Base-by-base conservation (phyloP, 2,329 filamentous ascomycete species). In the Sporothrix curviconia region DNA sequence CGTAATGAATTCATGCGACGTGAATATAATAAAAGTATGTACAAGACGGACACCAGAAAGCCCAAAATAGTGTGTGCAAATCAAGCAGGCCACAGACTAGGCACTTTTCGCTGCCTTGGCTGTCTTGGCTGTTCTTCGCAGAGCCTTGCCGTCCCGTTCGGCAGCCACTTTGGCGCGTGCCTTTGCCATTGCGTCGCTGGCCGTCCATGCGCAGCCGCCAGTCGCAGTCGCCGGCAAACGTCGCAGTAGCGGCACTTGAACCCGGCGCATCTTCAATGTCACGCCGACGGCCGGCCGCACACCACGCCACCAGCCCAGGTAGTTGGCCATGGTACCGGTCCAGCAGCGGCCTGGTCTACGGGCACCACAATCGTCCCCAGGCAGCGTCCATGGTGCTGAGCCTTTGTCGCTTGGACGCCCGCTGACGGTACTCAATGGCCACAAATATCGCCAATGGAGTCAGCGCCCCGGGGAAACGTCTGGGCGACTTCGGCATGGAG, bases 181-280 rank as follows among this genome's bases (percentile, higher is more conserved):
- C 11, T 51, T 56, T 9, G 57, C 54, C 55, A 69, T 34, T n/a
- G 8, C 65, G 64, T 66, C 87, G 82, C 59, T 83, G 78, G 56
- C n/a, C n/a, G n/a, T 92, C 82, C 71, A 87, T 86, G 12, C 77
- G 76, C 63, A 81, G 77, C 36, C 92, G 78, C 92, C 92, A 96
- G 9, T 79, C 78, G 69, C 92, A 96, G 3, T 76, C 77, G 3
- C 89, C 85, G 0, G 80, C 83, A 70, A 96, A 96, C 63, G n/a
- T 95, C 90, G 67, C 92, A 96, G 34, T 79, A 82, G 24, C 84
- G 75, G 68, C 92, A 96, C 70, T 96, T 96, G 72, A 87, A 95
- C 0, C 90, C 87, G 5, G 60, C 62, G n/a, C n/a, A 64, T 96
- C 92, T 67, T 92, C 86, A 7, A 95, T 80, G 7, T 83, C 79